Percentiles rank a stretch among this genome's conserved stretches.
Conservation (phyloP, 257 asterid species). For the Nicotiana knightiana region DNA sequence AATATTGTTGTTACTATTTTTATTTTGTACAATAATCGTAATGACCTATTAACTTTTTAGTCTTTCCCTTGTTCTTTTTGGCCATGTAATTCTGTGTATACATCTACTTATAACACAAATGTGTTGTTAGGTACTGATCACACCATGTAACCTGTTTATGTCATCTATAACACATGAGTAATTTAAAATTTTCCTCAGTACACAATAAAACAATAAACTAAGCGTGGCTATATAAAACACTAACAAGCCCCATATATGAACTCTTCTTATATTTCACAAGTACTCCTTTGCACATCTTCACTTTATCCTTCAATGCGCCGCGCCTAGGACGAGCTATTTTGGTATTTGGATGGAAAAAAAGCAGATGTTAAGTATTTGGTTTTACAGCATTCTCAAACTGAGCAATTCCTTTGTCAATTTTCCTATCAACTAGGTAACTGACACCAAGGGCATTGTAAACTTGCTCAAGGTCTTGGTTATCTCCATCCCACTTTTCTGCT, state of each 20-base stretch:
- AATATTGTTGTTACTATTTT: too few relatives aligned
- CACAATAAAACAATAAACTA: too few relatives aligned
- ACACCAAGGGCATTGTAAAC: constrained; percentile 98
- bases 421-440: constrained; percentile 67
- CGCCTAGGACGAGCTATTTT: constrained; percentile 80
- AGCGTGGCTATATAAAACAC: neutral
- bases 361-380: constrained; percentile 64
- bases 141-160: too few relatives aligned
- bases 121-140: too few relatives aligned
- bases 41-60: too few relatives aligned
- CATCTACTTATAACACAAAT: too few relatives aligned
- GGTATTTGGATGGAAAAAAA: constrained; percentile 91
- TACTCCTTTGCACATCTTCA: constrained; percentile 71
- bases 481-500: constrained; percentile 96
- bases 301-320: constrained; percentile 70
- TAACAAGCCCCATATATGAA: constrained; percentile 9
- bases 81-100: too few relatives aligned
- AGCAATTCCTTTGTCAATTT: constrained; percentile 70
- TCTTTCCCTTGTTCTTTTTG: too few relatives aligned
- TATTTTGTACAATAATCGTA: too few relatives aligned
- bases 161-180: too few relatives aligned
- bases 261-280: constrained; percentile 67
- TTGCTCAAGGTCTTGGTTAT: constrained; percentile 96
- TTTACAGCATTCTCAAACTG: constrained; percentile 89
- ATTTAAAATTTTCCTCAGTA: too few relatives aligned